Evolutionary conservation across 352 stramenopile species (phyloP).

Genomic region (Pythium apleroticum): DNA sequence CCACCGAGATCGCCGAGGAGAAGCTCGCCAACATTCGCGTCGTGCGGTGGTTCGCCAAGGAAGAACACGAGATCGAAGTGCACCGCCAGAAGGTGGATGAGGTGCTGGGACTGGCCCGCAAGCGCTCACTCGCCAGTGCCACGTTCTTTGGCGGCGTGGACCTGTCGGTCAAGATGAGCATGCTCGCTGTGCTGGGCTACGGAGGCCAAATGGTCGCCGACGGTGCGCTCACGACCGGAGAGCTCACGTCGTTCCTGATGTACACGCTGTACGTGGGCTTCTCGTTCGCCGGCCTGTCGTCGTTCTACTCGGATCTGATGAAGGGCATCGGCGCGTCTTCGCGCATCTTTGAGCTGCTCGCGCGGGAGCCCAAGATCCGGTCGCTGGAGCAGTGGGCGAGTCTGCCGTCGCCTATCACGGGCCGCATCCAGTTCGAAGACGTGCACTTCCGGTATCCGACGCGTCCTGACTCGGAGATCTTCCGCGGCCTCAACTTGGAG

Average conservation of each 20-base stretch:
- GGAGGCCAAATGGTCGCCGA: conserved; percentile 90
- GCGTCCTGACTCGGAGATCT: conserved; percentile 54
- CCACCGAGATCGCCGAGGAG: conserved; percentile 92
- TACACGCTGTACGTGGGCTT: conserved; percentile 93
- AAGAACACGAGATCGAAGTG: conserved; percentile 63
- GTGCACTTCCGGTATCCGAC: conserved; percentile 77
- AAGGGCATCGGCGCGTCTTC: conserved; percentile 88
- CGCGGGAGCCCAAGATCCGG: conserved; percentile 70
- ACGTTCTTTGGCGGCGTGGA: conserved; percentile 87
- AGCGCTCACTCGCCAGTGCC: conserved; percentile 74
- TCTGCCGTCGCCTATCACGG: conserved; percentile 38
- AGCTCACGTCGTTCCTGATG: conserved; percentile 92
- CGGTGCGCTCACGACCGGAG: conserved; percentile 83
- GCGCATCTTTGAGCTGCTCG: conserved; percentile 91
- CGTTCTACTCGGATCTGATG: conserved; percentile 91
- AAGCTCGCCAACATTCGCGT: conserved; percentile 92
- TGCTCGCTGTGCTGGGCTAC: conserved; percentile 91
- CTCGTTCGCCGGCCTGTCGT: conserved; percentile 87
- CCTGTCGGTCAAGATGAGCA: conserved; percentile 84
- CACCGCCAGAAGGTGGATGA: conserved; percentile 62
- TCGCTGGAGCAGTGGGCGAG: conserved; percentile 30
- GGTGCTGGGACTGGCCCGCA: conserved; percentile 60
- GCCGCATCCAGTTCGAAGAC: conserved; percentile 80
- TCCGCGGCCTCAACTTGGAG: conserved; percentile 49
- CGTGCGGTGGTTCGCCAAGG: conserved; percentile 90